Base-by-base conservation (phyloP, 2,329 filamentous ascomycete genomes). In the Penicillium thymicola region DNA sequence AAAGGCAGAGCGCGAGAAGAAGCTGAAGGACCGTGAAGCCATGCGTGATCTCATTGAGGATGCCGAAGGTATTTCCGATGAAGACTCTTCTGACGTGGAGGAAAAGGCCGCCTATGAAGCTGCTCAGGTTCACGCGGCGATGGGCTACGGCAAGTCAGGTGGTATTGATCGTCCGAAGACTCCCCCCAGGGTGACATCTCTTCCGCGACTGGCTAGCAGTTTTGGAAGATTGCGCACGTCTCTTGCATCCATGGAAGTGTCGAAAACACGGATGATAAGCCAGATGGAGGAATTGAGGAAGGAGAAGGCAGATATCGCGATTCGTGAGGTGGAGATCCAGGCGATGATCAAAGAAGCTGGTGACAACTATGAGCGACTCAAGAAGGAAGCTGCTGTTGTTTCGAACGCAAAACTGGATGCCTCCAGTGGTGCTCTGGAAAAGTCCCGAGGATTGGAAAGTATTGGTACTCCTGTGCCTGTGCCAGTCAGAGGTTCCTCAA, bases 31-130 rank as follows among this genome's bases (percentile, higher is more conserved):
- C 30, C 85, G 89, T 30, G 83, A 86, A 55, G 86, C 92, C 65
- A 97, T 97, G 83, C 89, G 87, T 0, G 86, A 89, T 36, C 81
- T 96, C 62, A 97, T 97, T 66, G 81, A 87, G 4, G 85, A 88
- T 46, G 92, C 92, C 3, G 89, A 96, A 71, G 86, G 82, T 1
- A 79, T 79, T 36, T 81, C 82, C 9, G 83, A 82, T 2, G 85
- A 85, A 8, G 85, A 76, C 41, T 89, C 93, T 61, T 84, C 82
- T 2, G 84, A 87, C 60, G 72, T 80, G 37, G 83, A 84, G 63
- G 77, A 83, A 16, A 86, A 87, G 55, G 90, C 88, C 2, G 92
- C 90, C 0, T 97, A 96, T 75, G 92, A 96, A 73, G 85, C 86
- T 11, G 88, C 90, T 5, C 93, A 97, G 76, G 92, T 90, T 9